Evolutionary conservation across 352 stramenopile species (phyloP), one percentile per base, ranked within the genome.

Genomic region (Globisporangium acanthophoron): DNA sequence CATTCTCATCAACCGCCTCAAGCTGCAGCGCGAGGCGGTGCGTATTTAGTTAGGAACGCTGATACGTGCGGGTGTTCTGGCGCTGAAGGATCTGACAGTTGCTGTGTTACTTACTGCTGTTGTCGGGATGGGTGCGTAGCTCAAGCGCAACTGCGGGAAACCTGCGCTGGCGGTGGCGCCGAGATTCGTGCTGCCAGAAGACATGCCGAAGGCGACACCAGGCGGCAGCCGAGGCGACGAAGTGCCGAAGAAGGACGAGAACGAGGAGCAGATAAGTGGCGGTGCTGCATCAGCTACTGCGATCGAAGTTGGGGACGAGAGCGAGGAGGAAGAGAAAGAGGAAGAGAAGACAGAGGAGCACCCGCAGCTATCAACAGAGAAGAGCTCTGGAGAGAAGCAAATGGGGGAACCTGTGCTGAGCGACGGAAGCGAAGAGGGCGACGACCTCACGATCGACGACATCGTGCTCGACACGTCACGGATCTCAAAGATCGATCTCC

Each of bases 1-100:
- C 35, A 89, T 99, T 41, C 70, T 99, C 61, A 77, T 99, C 12
- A 98, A 98, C 53, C 71, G 93, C 35, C 59, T 94, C 13, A 87
- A 82, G 40, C 55, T 92, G 39, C 70, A 78, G 6, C 65, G 66
- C n/a, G 70, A 85, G 60, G 69, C 79, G 67, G 75, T 85, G 29
- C 5, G 64, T 54, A 18, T 29, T 18, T 56, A n/a, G 41, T 13
- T 24, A 18, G 1, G 6, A 37, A 21, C 21, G 15, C 11, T 37
- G 12, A 21, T 37, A 18, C 6, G 48, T 44, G 49, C 7, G 13
- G 3, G 7, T 3, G n/a, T 29, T 12, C 31, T 35, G 31, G 31
- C 31, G 31, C 31, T 35, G 31, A 35, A 35, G 31, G 31, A 35
- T 9, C 29, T 43, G 15, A 54, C 29, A 21, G 31, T 47, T 33